Percentiles rank a stretch among this genome's conserved stretches.
phyloP scores from a whole-genome alignment of 345 rosid species.

The Ceriops decandra region DNA sequence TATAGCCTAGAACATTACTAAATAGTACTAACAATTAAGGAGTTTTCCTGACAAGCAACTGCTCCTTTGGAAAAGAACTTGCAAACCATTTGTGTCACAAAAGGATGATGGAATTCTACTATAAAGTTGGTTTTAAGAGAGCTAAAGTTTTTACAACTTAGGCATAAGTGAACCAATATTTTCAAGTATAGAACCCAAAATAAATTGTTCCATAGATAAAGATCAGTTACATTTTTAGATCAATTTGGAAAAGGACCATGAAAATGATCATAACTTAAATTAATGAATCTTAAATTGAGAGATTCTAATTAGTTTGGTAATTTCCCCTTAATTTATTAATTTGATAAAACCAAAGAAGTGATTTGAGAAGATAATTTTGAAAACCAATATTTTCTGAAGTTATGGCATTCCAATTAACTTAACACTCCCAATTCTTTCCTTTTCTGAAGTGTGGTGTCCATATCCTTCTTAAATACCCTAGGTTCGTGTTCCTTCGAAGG shows the following conservation, averaged over 20 bases:
- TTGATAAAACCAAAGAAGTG: constrained; percentile 6
- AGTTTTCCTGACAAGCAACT: constrained; percentile 10
- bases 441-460: no score
- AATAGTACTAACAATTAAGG: constrained; percentile 9
- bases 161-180: constrained; percentile 43
- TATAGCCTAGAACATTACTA: background rate
- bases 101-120: constrained; percentile 40
- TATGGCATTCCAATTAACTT: no score
- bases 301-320: constrained; percentile 13
- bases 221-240: constrained; percentile 42
- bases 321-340: constrained; percentile 17
- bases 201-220: constrained; percentile 39
- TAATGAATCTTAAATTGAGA: background rate
- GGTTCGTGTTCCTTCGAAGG: no score
- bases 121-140: constrained; percentile 36
- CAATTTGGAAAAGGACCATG: constrained; percentile 50
- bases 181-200: constrained; percentile 46
- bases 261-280: constrained; percentile 34
- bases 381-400: no score
- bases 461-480: no score
- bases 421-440: no score
- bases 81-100: constrained; percentile 37
- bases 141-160: constrained; percentile 31
- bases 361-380: constrained; percentile 12
- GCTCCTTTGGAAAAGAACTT: constrained; percentile 29